Base-by-base conservation (phyloP, 192 early-diverging fungal genomes). In the Geosiphon pyriformis region DNA sequence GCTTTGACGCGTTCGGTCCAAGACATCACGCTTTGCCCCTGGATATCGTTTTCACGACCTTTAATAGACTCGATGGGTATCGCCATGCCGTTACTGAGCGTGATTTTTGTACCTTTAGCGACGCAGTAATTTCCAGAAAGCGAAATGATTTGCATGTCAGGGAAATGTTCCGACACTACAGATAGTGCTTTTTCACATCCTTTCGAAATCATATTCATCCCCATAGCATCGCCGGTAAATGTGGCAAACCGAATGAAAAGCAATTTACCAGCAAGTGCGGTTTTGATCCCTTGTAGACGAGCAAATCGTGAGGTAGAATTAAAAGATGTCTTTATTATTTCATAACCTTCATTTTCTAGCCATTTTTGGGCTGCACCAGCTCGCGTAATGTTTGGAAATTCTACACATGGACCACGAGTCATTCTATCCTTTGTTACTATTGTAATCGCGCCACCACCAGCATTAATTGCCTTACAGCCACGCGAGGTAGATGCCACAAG, bases 151-250 rank as follows among this genome's bases (percentile, higher is more conserved):
- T 82, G 76, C 85, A 92, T 90, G 42, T 83, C 82, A 10, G 83
- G 81, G 75, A 90, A 95, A 25, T 71, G 65, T 49, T 85, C 79
- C 11, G 68, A 57, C 35, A 92, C 77, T 0, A 82, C 69, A 26
- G 82, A 76, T 64, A 96, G 73, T 0, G 93, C 80, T 75, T 88
- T 84, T 78, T 96, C 94, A 64, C 90, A 91, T 30, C 93, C 92
- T 74, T 96, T 96, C 23, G 93, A 95, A 49, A 95, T 94, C 93
- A 96, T 96, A 74, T 96, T 96, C 94, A 96, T 96, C 25, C 94
- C 94, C 94, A 96, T 96, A 3, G 94, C 94, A 76, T 96, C 94
- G 56, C 94, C 94, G 1, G 94, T 96, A 0, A 87, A 81, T 1
- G 94, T 93, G 0, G 89, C 79, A 78, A 96, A 96, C 25, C 94